Conservation (phyloP, 495 filamentous ascomycete genomes). For the Neurospora intermedia region DNA sequence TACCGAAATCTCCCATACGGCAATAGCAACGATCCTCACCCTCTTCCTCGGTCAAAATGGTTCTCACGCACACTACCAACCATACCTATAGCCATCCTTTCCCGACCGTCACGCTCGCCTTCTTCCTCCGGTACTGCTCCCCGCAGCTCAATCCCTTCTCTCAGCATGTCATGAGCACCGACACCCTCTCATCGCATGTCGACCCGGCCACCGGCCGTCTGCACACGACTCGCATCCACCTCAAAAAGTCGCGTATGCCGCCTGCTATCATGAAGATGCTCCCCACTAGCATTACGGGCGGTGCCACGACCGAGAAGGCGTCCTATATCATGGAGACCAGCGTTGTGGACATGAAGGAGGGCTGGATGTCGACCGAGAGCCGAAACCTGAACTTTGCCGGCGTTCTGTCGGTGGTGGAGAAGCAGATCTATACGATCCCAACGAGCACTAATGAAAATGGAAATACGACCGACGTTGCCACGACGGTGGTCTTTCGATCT, state of each 20-base stretch:
- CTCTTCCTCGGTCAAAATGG: slow-evolving; percentile 24
- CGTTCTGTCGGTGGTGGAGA: slow-evolving; percentile 84
- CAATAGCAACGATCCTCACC: neutral
- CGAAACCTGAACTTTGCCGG: slow-evolving; percentile 85
- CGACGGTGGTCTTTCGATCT: slow-evolving; percentile 76
- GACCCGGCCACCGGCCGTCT: slow-evolving; percentile 71
- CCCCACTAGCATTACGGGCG: slow-evolving; percentile 55
- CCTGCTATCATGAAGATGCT: slow-evolving; percentile 72
- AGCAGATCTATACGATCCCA: slow-evolving; percentile 60
- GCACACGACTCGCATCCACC: slow-evolving; percentile 79
- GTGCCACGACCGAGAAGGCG: slow-evolving; percentile 61
- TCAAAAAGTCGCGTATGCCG: slow-evolving; percentile 88
- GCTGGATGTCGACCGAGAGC: slow-evolving; percentile 78
- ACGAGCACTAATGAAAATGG: slow-evolving; percentile 7
- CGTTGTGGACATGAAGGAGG: slow-evolving; percentile 77
- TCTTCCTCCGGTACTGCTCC: slow-evolving; percentile 92
- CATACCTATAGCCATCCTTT: slow-evolving; percentile 89
- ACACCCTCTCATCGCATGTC: slow-evolving; percentile 81
- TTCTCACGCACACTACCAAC: slow-evolving; percentile 59
- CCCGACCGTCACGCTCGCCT: slow-evolving; percentile 84
- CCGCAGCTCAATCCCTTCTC: slow-evolving; percentile 73
- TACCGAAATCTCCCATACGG: neutral
- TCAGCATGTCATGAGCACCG: slow-evolving; percentile 88
- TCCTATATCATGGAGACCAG: slow-evolving; percentile 89
- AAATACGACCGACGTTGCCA: slow-evolving; percentile 71